These are phyloP conservation scores for Lecanoromycetidae sp. DNA, from an alignment of 2,329 filamentous ascomycete species.

Conservation along the genomic window DNA sequence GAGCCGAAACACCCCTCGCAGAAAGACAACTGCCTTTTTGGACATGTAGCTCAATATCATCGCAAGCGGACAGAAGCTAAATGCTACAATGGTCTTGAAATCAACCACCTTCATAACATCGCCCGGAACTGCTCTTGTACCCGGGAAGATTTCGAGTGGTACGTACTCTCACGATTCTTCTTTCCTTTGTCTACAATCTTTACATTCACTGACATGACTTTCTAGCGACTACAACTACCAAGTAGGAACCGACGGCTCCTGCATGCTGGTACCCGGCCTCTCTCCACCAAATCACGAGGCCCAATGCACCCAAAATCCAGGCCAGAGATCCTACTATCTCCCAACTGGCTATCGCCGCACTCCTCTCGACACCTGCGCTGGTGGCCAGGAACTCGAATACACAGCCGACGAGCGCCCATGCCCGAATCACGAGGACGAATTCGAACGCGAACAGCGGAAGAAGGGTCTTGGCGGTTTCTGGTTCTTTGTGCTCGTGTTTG, in stretches of 20 bases:
- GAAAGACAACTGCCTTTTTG: constrained; percentile 74
- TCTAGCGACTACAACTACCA: constrained; percentile 86
- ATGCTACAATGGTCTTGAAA: constrained; percentile 70
- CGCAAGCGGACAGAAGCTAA: constrained; percentile 69
- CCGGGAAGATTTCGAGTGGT: constrained; percentile 86
- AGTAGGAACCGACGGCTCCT: constrained; percentile 62
- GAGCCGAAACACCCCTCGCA: constrained; percentile 70
- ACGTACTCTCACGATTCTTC: constrained; percentile 26
- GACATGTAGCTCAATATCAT: constrained; percentile 77
- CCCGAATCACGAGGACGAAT: constrained; percentile 71
- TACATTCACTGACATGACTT: constrained; percentile 13
- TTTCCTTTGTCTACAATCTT: constrained; percentile 12
- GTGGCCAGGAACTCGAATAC: constrained; percentile 64
- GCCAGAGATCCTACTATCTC: constrained; percentile 66
- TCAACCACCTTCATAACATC: constrained; percentile 56
- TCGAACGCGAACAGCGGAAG: constrained; percentile 57
- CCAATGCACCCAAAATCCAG: constrained; percentile 51
- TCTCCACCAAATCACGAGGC: constrained; percentile 47
- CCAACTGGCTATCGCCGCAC: constrained; percentile 82
- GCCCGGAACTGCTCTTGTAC: constrained; percentile 69
- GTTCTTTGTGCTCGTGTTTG: constrained; percentile 72
- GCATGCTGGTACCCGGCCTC: constrained; percentile 63
- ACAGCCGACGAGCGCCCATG: constrained; percentile 52
- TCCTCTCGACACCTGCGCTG: constrained; percentile 74
- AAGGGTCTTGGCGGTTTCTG: constrained; percentile 71